Percentiles rank a stretch among this genome's conserved stretches.
Evolutionary conservation across 768 basidiomycete genomes (phyloP).

Genomic region (Chlorophyllum brunneum): DNA sequence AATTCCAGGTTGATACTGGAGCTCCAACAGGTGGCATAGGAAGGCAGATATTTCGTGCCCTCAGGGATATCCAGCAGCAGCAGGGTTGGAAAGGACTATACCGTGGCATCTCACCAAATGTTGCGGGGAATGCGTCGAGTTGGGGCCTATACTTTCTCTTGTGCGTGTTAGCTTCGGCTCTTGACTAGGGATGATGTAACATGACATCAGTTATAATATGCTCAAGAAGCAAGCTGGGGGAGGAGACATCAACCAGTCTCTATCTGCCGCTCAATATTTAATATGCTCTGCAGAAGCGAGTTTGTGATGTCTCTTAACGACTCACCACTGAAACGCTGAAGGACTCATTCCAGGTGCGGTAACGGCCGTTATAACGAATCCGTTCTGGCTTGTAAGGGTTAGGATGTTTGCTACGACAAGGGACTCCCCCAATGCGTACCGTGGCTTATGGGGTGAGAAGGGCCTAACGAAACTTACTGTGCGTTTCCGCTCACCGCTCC

Average conservation of each 20-base stretch:
- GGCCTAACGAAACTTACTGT: slow-evolving; percentile 20
- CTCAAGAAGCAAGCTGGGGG: slow-evolving; percentile 78
- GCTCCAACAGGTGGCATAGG: slow-evolving; percentile 59
- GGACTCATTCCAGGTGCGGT: slow-evolving; percentile 62
- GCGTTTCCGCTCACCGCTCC: neutral
- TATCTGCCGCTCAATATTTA: slow-evolving; percentile 79
- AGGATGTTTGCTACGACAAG: slow-evolving; percentile 87
- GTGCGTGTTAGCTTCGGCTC: slow-evolving; percentile 46
- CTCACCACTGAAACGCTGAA: slow-evolving; percentile 15
- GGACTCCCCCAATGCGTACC: slow-evolving; percentile 69
- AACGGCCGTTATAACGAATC: slow-evolving; percentile 94
- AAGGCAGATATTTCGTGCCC: slow-evolving; percentile 69
- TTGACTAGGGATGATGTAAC: neutral
- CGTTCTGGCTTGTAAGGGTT: slow-evolving; percentile 96
- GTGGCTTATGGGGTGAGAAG: slow-evolving; percentile 64
- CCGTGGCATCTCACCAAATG: slow-evolving; percentile 84
- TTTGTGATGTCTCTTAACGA: slow-evolving; percentile 44
- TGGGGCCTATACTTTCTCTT: slow-evolving; percentile 99
- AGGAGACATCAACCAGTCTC: slow-evolving; percentile 57
- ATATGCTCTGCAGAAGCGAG: slow-evolving; percentile 94
- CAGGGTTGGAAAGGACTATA: slow-evolving; percentile 88
- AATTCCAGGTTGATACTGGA: slow-evolving; percentile 82
- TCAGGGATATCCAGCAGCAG: slow-evolving; percentile 66
- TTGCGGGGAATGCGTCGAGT: slow-evolving; percentile 91
- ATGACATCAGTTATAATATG: slow-evolving; percentile 75